Evolutionary conservation across 495 filamentous ascomycete species (phyloP), one percentile per base, ranked within the genome.

Genomic region (Neurospora sp.): DNA sequence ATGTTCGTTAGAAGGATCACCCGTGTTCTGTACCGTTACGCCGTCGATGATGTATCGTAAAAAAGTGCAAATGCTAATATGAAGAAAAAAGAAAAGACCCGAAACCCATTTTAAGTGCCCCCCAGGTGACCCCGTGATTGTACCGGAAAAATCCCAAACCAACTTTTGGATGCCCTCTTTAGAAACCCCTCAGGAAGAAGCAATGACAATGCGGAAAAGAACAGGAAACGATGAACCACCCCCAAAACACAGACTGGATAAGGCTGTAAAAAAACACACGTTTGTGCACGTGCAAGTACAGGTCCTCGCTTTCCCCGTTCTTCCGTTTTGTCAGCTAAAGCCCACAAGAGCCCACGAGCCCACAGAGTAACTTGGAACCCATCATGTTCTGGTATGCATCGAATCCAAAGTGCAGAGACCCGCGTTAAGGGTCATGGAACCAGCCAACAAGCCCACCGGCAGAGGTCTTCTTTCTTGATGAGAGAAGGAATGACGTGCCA

Each of bases 301-400:
- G n/a, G 9, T 20, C 44, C 44, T 48, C 44, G 44, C 4, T 11
- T 48, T 20, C 10, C 11, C 48, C 48, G 23, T 59, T 59, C 48
- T 59, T 59, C 48, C 48, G 48, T 59, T 59, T 72, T 72, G 70
- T 69, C 73, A 71, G 38, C 69, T 59, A 76, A 74, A 80, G 77
- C 78, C 78, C 83, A 81, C 78, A 83, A 81, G 76, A 84, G 80
- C 83, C 84, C 81, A 83, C 83, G 79, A 82, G 83, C 81, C 84
- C 80, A 81, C 77, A 77, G 75, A 77, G 75, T 76, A 35, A 54
- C 54, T 73, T 70, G 71, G 76, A 78, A 79, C 79, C 79, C 77
- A 78, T 81, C 76, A 69, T 62, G 41, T 69, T 71, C 41, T 71
- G 72, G 69, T 72, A 46, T 39, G 31, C 37, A 39, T 31, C 20